Conservation (phyloP, 2,329 filamentous ascomycete species). For the Fusarium bactridioides region DNA sequence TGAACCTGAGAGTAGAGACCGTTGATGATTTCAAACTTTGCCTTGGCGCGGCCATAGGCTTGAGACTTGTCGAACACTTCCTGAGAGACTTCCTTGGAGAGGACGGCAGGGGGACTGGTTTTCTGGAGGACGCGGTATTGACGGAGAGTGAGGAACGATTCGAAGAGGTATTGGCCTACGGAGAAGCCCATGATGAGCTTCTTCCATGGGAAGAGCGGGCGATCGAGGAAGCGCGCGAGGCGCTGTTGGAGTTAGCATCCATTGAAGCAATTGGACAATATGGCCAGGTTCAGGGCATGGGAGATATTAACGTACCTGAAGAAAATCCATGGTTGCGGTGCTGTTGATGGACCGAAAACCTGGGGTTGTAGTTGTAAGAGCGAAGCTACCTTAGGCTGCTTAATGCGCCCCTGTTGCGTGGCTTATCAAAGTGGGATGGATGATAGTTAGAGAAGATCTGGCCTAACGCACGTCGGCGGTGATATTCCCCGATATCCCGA, state of each 20-base stretch:
- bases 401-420: neutral
- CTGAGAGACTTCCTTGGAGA: slow-evolving; percentile 86
- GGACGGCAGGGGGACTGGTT: slow-evolving; percentile 82
- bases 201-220: slow-evolving; percentile 97
- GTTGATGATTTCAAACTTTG: slow-evolving; percentile 83
- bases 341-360: slow-evolving; percentile 32
- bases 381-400: slow-evolving; percentile 19
- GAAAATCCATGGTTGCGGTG: slow-evolving; percentile 54
- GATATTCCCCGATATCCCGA: slow-evolving; percentile 36
- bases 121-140: slow-evolving; percentile 89
- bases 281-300: neutral
- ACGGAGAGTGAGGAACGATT: slow-evolving; percentile 86
- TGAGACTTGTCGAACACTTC: slow-evolving; percentile 95
- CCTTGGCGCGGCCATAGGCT: slow-evolving; percentile 95
- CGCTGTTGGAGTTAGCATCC: slow-evolving; percentile 53
- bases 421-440: slow-evolving; percentile 30
- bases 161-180: slow-evolving; percentile 87
- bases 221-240: slow-evolving; percentile 87
- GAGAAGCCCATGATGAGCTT: slow-evolving; percentile 94
- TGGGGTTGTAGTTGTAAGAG: slow-evolving; percentile 35
- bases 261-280: neutral
- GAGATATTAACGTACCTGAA: slow-evolving; percentile 49
- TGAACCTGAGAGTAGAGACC: slow-evolving; percentile 87
- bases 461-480: slow-evolving; percentile 28
- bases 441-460: slow-evolving; percentile 34